phyloP scores from a whole-genome alignment of 345 rosid species.

The Lenwebbia sp. region DNA sequence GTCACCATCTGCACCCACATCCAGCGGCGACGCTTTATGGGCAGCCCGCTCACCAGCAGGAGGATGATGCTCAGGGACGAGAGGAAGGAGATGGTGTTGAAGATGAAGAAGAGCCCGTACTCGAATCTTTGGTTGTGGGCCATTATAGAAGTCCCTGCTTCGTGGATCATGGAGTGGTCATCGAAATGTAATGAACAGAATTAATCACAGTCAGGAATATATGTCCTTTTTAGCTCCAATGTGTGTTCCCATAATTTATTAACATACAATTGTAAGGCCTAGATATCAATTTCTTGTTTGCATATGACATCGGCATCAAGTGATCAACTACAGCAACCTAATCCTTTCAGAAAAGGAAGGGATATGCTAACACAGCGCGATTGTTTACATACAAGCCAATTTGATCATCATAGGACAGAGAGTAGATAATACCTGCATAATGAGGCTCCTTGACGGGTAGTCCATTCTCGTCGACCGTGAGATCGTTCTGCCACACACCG shows the following conservation, averaged over 20 bases:
- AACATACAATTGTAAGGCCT: background rate
- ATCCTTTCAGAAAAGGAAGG: background rate
- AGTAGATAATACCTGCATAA: background rate
- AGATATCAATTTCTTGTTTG: background rate
- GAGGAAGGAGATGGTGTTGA: conserved; percentile 14
- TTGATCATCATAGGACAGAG: background rate
- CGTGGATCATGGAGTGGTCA: background rate
- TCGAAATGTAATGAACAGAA: background rate
- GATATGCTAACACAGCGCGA: background rate
- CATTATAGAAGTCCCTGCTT: conserved; percentile 14
- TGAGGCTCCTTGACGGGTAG: background rate
- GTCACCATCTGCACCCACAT: conserved; percentile 15
- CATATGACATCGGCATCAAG: background rate
- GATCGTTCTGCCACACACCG: conserved; percentile 12
- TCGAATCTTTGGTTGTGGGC: conserved; percentile 1
- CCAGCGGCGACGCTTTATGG: conserved; percentile 8
- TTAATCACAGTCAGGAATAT: background rate
- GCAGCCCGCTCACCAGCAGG: conserved; percentile 14
- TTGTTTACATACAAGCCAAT: background rate
- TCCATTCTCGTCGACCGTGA: background rate
- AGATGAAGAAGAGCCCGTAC: conserved; percentile 15
- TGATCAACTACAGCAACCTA: background rate
- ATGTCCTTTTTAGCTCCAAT: background rate
- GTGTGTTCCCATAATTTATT: background rate
- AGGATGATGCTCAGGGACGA: conserved; percentile 22